Conservation (phyloP, 345 rosid genomes). For the Eucalyptus curtisii region DNA sequence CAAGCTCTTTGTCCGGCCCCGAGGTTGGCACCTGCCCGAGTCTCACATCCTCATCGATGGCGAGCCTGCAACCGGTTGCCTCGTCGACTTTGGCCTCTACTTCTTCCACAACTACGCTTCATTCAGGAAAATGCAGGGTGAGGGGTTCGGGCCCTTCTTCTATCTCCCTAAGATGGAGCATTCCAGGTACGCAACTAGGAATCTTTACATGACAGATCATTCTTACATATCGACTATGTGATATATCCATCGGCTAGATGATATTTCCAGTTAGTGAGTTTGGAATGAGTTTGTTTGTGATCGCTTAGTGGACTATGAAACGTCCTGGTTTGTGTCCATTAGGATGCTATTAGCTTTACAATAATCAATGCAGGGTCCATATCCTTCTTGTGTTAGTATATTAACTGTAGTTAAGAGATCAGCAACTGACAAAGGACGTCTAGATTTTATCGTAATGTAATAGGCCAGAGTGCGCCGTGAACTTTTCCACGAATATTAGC, state of each 20-base stretch:
- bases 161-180: conserved; percentile 97
- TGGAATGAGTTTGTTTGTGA: background rate
- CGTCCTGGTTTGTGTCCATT: background rate
- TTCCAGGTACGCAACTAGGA: conserved; percentile 35
- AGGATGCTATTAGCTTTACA: background rate
- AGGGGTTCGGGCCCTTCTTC: conserved; percentile 87
- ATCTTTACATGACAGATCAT: background rate
- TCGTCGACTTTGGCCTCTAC: conserved; percentile 84
- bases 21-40: conserved; percentile 95
- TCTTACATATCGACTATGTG: background rate
- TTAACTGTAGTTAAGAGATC: background rate
- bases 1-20: conserved; percentile 74
- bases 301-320: background rate
- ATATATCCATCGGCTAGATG: background rate
- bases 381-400: background rate
- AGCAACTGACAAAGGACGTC: background rate
- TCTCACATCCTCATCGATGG: conserved; percentile 79
- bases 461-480: background rate
- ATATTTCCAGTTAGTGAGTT: background rate
- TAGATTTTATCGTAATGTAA: background rate
- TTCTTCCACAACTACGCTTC: conserved; percentile 67
- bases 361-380: background rate
- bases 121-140: conserved; percentile 62
- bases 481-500: background rate
- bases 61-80: conserved; percentile 82